Base-by-base conservation (phyloP, 2,329 filamentous ascomycete species). In the Stachybotrys elegans region DNA sequence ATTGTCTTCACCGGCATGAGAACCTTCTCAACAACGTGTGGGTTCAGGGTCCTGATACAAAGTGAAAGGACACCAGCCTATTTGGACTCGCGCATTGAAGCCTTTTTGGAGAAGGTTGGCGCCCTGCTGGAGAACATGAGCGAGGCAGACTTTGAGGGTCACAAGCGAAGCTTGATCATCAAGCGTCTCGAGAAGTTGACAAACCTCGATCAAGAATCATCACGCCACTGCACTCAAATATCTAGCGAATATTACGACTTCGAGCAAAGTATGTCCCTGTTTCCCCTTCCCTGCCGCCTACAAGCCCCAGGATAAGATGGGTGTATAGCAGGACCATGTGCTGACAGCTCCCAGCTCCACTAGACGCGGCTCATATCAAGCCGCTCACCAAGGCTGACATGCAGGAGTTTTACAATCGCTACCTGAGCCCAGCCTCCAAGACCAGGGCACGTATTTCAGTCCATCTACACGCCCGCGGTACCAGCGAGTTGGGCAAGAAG, bases 11-110 rank as follows among this genome's bases (percentile, higher is more conserved):
- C 87, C 40, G 88, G 89, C 22, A 75, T 82, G 11, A 75, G 84
- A 31, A 77, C 78, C 42, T 81, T 86, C 44, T 71, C 81, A n/a
- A 90, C 86, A 1, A 92, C 86, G 0, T 84, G 88, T 56, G 88
- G 88, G 1, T 93, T 93, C 66, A 80, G 91, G 6, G 86, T 98
- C 51, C 79, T 97, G 49, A 89, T 98, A 22, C 93, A 98, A 69
- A 95, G 89, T 60, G 92, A 98, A 67, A 85, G 85, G 60, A 82
- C 84, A 3, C 85, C 88, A 1, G 75, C 84, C 34, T 97, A 94
- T 58, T 72, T 98, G 3, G 91, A 97, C 59, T 78, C 81, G 5
- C 82, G 93, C 17, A 95, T 97, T 49, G 89, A 97, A 57, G 76
- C 81, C 3, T 97, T 97, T 73, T 67, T 98, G 32, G 71, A 71